Percentiles rank a stretch among this genome's conserved stretches.
Evolutionary conservation across 2,329 filamentous ascomycete species (phyloP).

Genomic region (Thielaviopsis punctulata): DNA sequence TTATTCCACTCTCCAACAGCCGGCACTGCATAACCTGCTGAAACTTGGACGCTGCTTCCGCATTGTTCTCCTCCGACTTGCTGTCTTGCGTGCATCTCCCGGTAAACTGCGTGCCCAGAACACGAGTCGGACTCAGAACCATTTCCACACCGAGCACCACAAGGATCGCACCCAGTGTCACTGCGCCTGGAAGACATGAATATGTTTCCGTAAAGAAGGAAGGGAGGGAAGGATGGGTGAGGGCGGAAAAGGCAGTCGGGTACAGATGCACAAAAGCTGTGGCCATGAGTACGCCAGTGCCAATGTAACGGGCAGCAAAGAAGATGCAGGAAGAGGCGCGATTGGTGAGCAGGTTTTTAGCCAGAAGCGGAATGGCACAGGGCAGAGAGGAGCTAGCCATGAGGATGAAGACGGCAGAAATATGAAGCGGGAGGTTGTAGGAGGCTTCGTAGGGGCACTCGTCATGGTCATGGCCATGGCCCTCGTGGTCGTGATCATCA

Average conservation of each 20-base stretch:
- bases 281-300: slow-evolving; percentile 57
- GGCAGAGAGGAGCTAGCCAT: slow-evolving; percentile 30
- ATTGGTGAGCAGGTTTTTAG: slow-evolving; percentile 31
- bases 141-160: slow-evolving; percentile 71
- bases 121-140: slow-evolving; percentile 32
- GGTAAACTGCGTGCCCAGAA: slow-evolving; percentile 11
- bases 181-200: slow-evolving; percentile 59
- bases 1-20: slow-evolving; percentile 52
- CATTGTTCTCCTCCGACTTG: neutral
- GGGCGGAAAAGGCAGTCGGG: slow-evolving; percentile 45
- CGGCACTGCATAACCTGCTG: slow-evolving; percentile 59
- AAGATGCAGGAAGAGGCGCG: slow-evolving; percentile 38
- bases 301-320: slow-evolving; percentile 48
- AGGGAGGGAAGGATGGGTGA: slow-evolving; percentile 50
- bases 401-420: slow-evolving; percentile 37
- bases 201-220: slow-evolving; percentile 61
- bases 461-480: neutral
- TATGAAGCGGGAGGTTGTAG: slow-evolving; percentile 41
- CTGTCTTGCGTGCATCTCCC: neutral
- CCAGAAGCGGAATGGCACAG: slow-evolving; percentile 37
- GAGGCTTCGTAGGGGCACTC: too few relatives aligned
- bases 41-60: neutral
- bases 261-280: slow-evolving; percentile 67
- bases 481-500: neutral
- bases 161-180: slow-evolving; percentile 63